phyloP scores from a whole-genome alignment of 108 stramenopile genomes.

The Pseudonitzschia delicatissima region DNA sequence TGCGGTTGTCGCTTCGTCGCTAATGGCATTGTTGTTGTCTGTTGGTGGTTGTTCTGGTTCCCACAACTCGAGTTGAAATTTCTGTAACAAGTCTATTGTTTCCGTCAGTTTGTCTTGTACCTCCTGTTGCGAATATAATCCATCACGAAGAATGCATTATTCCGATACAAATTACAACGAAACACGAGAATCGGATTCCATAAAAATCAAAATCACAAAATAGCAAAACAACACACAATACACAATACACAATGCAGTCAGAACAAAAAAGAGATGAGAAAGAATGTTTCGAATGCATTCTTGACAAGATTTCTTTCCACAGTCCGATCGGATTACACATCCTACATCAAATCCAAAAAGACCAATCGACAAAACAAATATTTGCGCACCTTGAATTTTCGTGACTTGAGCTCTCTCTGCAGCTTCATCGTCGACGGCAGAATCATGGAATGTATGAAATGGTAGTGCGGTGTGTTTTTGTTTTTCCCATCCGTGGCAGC shows the following conservation, averaged over 20 bases:
- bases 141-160: neutral
- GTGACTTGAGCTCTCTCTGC: conserved; percentile 44
- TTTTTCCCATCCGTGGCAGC: neutral
- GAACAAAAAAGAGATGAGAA: neutral
- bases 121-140: conserved; percentile 32
- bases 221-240: neutral
- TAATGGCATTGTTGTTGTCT: neutral
- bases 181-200: neutral
- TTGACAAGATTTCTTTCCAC: no score
- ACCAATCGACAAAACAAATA: neutral
- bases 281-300: no score
- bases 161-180: neutral
- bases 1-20: conserved; percentile 5
- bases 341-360: neutral
- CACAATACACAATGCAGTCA: neutral
- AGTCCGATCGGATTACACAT: no score
- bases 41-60: conserved; percentile 25
- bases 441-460: conserved; percentile 37
- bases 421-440: conserved; percentile 42
- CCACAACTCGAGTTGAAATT: conserved; percentile 44
- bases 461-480: conserved; percentile 27
- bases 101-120: conserved; percentile 38
- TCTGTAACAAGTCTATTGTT: conserved; percentile 26
- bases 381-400: conserved; percentile 40
- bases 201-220: neutral